Conservation (phyloP, 805 yeast species). For the Saccharomycopsis capsularis region DNA sequence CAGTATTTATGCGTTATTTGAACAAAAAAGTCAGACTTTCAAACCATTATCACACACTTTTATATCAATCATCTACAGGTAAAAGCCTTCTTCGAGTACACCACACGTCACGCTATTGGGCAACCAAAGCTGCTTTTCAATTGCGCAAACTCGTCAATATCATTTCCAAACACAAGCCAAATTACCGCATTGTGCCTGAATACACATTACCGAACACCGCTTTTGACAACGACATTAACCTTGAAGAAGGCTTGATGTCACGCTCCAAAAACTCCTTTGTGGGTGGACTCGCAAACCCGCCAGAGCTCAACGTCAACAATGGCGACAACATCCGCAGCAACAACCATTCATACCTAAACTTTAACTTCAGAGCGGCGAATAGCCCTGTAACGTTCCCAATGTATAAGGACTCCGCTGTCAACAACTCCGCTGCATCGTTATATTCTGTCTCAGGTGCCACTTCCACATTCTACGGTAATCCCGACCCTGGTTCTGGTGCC, state of each 20-base stretch:
- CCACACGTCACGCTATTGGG: background rate
- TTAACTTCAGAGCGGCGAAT: conserved; percentile 8
- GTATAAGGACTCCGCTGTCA: conserved; percentile 10
- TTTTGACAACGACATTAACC: conserved; percentile 14
- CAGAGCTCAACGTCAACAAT: background rate
- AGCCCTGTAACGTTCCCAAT: background rate
- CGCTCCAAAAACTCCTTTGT: too few relatives aligned
- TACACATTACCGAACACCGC: background rate
- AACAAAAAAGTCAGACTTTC: conserved; percentile 7
- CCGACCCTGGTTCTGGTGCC: too few relatives aligned
- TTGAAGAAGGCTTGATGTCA: conserved; percentile 16
- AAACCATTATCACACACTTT: conserved; percentile 3
- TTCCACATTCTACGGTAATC: too few relatives aligned
- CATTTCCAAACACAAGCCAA: background rate
- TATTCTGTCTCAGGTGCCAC: conserved; percentile 1
- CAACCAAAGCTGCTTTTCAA: background rate
- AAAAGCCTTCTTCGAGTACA: background rate
- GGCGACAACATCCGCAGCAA: background rate
- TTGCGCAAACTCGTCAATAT: background rate
- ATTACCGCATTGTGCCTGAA: background rate
- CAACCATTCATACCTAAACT: conserved; percentile 7
- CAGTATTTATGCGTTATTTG: conserved; percentile 5
- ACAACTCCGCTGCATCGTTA: conserved; percentile 12
- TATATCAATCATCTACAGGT: conserved; percentile 11
- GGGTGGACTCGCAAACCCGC: background rate